Evolutionary conservation across 495 filamentous ascomycete genomes (phyloP).

Genomic region (Trichoderma orchidacearum): DNA sequence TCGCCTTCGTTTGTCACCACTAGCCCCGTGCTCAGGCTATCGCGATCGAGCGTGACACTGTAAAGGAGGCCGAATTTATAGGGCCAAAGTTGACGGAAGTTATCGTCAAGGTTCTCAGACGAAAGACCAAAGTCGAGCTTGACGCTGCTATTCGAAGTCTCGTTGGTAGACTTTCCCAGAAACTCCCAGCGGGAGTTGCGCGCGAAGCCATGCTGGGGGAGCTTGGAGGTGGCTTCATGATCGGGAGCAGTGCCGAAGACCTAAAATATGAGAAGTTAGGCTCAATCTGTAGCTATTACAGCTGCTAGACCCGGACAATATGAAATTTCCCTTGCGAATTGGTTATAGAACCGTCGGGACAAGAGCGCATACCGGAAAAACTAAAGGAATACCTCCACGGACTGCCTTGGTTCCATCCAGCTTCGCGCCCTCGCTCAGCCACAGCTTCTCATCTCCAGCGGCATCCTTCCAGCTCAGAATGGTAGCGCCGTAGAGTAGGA

Average conservation of each 20-base stretch:
- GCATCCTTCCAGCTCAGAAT: constrained; percentile 83
- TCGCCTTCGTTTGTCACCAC: constrained; percentile 77
- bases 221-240: constrained; percentile 52
- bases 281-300: too few relatives aligned
- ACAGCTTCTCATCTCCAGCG: constrained; percentile 72
- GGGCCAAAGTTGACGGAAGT: constrained; percentile 55
- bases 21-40: constrained; percentile 65
- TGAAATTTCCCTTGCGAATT: too few relatives aligned
- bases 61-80: constrained; percentile 84
- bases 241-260: constrained; percentile 77
- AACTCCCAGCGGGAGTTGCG: constrained; percentile 71
- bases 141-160: constrained; percentile 45
- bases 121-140: constrained; percentile 93
- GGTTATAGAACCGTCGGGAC: too few relatives aligned
- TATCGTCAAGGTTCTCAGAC: constrained; percentile 49
- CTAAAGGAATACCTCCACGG: constrained; percentile 74
- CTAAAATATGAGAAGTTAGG: constrained; percentile 25
- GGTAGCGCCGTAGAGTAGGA: constrained; percentile 85
- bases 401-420: constrained; percentile 48
- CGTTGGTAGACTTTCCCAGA: constrained; percentile 55
- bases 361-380: constrained; percentile 67
- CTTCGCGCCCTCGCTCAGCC: constrained; percentile 64
- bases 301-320: too few relatives aligned
- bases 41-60: constrained; percentile 67
- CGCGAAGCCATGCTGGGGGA: constrained; percentile 95